phyloP scores from a whole-genome alignment of 2,329 filamentous ascomycete genomes.

The Cercospora sp. region DNA sequence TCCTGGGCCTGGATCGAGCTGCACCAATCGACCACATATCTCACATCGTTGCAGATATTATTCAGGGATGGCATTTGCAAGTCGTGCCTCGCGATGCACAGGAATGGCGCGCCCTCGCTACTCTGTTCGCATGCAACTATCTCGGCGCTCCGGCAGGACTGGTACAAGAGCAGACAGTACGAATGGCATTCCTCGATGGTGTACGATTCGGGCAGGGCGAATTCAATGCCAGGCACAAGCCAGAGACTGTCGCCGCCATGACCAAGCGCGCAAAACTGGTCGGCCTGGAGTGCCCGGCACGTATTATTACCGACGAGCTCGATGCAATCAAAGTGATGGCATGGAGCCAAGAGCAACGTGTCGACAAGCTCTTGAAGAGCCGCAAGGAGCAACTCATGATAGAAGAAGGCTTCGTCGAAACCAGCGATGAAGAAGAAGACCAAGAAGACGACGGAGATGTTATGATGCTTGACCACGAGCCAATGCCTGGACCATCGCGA shows the following conservation, averaged over 20 bases:
- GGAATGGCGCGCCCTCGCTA: slow-evolving; percentile 10
- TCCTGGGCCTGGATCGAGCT: slow-evolving; percentile 1
- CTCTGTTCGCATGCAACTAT: not conserved
- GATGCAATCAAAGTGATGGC: slow-evolving; percentile 4
- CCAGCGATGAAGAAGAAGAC: too few relatives aligned
- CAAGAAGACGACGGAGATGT: too few relatives aligned
- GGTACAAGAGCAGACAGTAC: not conserved
- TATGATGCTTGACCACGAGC: too few relatives aligned
- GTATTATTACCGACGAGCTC: slow-evolving; percentile 13
- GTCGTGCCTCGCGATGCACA: not conserved
- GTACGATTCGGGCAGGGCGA: slow-evolving; percentile 8
- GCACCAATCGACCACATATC: slow-evolving; percentile 13
- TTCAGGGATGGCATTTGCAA: slow-evolving; percentile 21
- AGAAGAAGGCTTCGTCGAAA: too few relatives aligned
- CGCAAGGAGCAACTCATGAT: too few relatives aligned
- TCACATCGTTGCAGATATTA: slow-evolving; percentile 19
- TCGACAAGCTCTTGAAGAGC: not conserved
- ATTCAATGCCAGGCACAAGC: slow-evolving; percentile 13
- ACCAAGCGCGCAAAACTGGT: slow-evolving; percentile 9
- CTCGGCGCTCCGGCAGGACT: not conserved
- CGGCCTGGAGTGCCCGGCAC: slow-evolving; percentile 16
- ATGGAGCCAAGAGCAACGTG: not conserved
- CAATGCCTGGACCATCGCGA: too few relatives aligned
- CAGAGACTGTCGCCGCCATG: slow-evolving; percentile 8
- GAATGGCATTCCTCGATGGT: not conserved